Conservation (phyloP, 2,329 filamentous ascomycete species). For the Phialophora verrucosa region DNA sequence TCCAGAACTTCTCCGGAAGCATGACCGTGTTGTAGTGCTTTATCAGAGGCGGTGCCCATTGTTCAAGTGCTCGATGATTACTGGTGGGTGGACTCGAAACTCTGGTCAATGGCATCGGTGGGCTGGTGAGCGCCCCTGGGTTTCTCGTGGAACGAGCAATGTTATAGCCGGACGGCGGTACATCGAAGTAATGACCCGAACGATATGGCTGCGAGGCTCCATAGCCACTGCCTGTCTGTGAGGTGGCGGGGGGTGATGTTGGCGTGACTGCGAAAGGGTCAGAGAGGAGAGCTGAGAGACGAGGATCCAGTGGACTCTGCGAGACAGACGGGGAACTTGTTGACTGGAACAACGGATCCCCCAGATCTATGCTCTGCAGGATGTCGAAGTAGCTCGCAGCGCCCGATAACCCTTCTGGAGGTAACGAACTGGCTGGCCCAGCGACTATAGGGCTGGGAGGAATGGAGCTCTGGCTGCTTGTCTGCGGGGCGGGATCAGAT, state of each 20-base stretch:
- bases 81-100: slow-evolving; percentile 17
- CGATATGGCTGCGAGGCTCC: slow-evolving; percentile 21
- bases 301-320: slow-evolving; percentile 26
- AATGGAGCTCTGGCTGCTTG: slow-evolving; percentile 23
- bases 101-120: slow-evolving; percentile 13
- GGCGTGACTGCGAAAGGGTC: slow-evolving; percentile 25
- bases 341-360: slow-evolving; percentile 20
- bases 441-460: slow-evolving; percentile 20
- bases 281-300: slow-evolving; percentile 24
- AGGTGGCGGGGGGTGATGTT: slow-evolving; percentile 11
- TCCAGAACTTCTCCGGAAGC: slow-evolving; percentile 35
- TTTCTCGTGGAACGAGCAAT: slow-evolving; percentile 4
- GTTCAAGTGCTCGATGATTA: slow-evolving; percentile 22
- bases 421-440: slow-evolving; percentile 12
- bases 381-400: slow-evolving; percentile 24
- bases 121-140: slow-evolving; percentile 1
- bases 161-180: slow-evolving; percentile 11
- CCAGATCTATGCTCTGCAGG: slow-evolving; percentile 24
- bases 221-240: slow-evolving; percentile 12
- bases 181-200: slow-evolving; percentile 24
- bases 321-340: slow-evolving; percentile 20
- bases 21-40: slow-evolving; percentile 31
- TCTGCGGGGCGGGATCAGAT: slow-evolving; percentile 13
- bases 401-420: slow-evolving; percentile 8
- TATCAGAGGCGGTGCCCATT: slow-evolving; percentile 36